Conservation (phyloP, 148 eudicot species). For the Rhododendron molle region DNA sequence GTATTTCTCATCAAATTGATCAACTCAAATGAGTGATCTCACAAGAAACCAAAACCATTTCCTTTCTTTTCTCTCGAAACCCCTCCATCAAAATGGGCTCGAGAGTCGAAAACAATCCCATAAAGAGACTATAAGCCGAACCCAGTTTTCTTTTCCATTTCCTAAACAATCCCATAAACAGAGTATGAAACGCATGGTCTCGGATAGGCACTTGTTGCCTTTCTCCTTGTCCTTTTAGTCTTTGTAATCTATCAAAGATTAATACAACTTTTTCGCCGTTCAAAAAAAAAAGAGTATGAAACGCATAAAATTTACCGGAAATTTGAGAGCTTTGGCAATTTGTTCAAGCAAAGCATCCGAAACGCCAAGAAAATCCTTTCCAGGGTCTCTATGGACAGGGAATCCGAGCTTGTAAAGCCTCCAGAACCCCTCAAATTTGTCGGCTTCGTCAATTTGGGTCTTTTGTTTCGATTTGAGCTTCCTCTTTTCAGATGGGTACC, state of each 20-base stretch:
- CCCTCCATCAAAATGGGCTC: not conserved
- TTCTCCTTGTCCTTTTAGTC: no score
- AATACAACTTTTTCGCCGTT: no score
- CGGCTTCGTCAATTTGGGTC: slow-evolving; percentile 30
- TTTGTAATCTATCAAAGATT: no score
- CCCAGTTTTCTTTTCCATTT: not conserved
- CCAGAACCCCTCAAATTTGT: slow-evolving; percentile 70
- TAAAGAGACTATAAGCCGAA: not conserved
- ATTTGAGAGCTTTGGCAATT: slow-evolving; percentile 88
- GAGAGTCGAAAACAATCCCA: not conserved
- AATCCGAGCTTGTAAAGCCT: slow-evolving; percentile 66
- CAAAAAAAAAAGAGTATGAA: not conserved
- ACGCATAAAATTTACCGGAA: slow-evolving; percentile 51
- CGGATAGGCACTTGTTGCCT: no score
- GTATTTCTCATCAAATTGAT: no score
- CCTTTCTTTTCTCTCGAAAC: no score
- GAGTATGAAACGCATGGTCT: not conserved
- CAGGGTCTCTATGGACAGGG: slow-evolving; percentile 70
- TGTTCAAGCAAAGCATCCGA: slow-evolving; percentile 60
- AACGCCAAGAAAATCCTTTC: slow-evolving; percentile 76
- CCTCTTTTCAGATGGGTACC: slow-evolving; percentile 96
- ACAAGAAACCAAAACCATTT: no score
- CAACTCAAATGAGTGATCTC: no score
- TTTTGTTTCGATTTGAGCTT: slow-evolving; percentile 38
- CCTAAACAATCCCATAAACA: not conserved